Conservation (phyloP, 202 grass and related monocot species). For the Brachypodium distachyon region DNA sequence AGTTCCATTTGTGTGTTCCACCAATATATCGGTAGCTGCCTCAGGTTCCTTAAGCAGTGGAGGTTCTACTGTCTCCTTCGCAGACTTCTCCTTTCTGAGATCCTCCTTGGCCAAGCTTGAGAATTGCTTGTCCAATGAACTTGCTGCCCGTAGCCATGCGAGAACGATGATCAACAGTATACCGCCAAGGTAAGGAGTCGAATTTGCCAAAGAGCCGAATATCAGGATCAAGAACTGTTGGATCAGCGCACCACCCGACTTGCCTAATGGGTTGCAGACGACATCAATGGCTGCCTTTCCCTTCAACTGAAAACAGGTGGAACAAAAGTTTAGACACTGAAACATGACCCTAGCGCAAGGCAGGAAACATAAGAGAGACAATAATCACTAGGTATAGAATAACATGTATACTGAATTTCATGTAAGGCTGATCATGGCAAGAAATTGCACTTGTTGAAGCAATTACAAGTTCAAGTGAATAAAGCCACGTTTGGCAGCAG, state of each 20-base stretch:
- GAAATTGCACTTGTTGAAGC: background rate
- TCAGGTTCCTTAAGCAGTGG: constrained; percentile 13
- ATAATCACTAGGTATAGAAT: background rate
- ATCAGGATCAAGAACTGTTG: constrained; percentile 84
- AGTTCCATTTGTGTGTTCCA: constrained; percentile 31
- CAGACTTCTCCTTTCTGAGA: constrained; percentile 48
- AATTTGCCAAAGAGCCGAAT: constrained; percentile 86
- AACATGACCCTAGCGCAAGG: background rate
- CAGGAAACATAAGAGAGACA: background rate
- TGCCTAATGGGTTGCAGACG: constrained; percentile 83
- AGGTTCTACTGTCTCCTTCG: constrained; percentile 22
- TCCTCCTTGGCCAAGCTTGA: constrained; percentile 57
- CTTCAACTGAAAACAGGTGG: constrained; percentile 54
- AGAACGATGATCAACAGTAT: constrained; percentile 63
- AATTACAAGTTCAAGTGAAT: background rate
- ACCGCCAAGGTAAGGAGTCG: constrained; percentile 77
- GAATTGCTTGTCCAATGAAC: constrained; percentile 74
- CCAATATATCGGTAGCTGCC: background rate
- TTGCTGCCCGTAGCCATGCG: constrained; percentile 54
- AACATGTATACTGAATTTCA: background rate
- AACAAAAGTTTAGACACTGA: background rate
- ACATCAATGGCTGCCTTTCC: constrained; percentile 92
- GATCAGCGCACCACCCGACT: constrained; percentile 73
- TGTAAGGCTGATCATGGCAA: background rate
- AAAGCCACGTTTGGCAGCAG: background rate